Evolutionary conservation across 1,139 yeast species (phyloP), one percentile per base, ranked within the genome.

Genomic region (Scheffersomyces quercinus): DNA sequence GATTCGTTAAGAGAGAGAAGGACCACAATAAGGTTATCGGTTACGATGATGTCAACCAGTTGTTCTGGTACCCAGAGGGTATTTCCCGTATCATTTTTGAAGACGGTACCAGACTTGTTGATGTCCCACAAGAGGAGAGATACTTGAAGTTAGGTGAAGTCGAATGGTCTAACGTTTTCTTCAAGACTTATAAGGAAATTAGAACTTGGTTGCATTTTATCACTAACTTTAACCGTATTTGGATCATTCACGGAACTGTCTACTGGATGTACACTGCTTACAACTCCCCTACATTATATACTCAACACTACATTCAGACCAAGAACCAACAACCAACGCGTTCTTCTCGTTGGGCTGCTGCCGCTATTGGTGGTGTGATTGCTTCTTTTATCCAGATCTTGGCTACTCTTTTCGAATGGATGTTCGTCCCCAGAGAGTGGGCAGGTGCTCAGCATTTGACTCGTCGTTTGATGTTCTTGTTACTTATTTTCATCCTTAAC

Each of bases 31-130:
- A 87, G 64, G 81, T 93, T 55, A 85, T 93, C 62, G 99, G 99
- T 68, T 93, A 93, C 67, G 99, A 93, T 75, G 99, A 95, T 75
- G 95, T 93, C 49, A 93, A 95, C 71, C 99, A 95, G 76, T 81
- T 93, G 58, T 93, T 93, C 73, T 93, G 99, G 99, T 95, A 93
- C 71, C 98, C 99, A 36, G 98, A 93, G 72, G 99, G 99, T 77
- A 87, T 93, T 58, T 87, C 95, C 49, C 85, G 95, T 72, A 91
- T 93, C 60, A 80, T 86, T 40, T 82, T 91, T 61, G 91, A 86
- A 63, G 98, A 93, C 65, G 96, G 96, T 52, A 76, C 96, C 30
- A 84, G 96, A 65, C 76, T 93, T 62, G 89, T 93, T 45, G 99
- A 95, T 59, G 72, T 90, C 59, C 95, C 97, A 36, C 80, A 83